phyloP scores from a whole-genome alignment of 2,329 filamentous ascomycete genomes.

The Gnomoniopsis smithogilvyi region DNA sequence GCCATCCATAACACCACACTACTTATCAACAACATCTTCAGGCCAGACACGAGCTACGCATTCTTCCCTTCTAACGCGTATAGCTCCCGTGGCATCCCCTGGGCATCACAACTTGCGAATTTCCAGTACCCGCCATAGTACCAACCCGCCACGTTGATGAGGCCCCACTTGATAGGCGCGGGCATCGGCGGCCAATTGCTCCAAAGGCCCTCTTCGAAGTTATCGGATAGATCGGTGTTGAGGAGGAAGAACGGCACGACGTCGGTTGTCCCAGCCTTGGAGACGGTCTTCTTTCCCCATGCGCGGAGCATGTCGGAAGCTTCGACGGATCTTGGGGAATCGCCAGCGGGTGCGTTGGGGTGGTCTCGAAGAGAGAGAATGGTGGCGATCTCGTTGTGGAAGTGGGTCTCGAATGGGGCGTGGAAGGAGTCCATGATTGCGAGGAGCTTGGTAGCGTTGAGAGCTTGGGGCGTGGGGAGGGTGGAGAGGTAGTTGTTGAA shows the following conservation, averaged over 20 bases:
- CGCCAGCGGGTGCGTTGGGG: slow-evolving; percentile 45
- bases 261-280: slow-evolving; percentile 55
- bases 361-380: slow-evolving; percentile 49
- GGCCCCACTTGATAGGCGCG: slow-evolving; percentile 53
- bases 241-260: slow-evolving; percentile 64
- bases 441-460: slow-evolving; percentile 43
- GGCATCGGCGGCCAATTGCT: slow-evolving; percentile 64
- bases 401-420: slow-evolving; percentile 48
- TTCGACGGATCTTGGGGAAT: slow-evolving; percentile 39
- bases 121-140: slow-evolving; percentile 59
- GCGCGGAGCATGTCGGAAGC: slow-evolving; percentile 52
- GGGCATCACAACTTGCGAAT: slow-evolving; percentile 59
- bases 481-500: slow-evolving; percentile 50
- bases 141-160: slow-evolving; percentile 56
- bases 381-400: slow-evolving; percentile 52
- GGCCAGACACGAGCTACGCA: neutral
- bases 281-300: slow-evolving; percentile 63
- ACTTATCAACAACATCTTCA: neutral
- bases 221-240: slow-evolving; percentile 55
- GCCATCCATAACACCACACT: neutral
- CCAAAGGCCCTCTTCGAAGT: slow-evolving; percentile 55
- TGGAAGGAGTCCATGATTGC: slow-evolving; percentile 50
- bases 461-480: slow-evolving; percentile 37
- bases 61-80: slow-evolving; percentile 39
- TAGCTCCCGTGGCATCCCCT: slow-evolving; percentile 50